Evolutionary conservation across 768 basidiomycete species (phyloP).

Genomic region (Rhodotorula babjevae): DNA sequence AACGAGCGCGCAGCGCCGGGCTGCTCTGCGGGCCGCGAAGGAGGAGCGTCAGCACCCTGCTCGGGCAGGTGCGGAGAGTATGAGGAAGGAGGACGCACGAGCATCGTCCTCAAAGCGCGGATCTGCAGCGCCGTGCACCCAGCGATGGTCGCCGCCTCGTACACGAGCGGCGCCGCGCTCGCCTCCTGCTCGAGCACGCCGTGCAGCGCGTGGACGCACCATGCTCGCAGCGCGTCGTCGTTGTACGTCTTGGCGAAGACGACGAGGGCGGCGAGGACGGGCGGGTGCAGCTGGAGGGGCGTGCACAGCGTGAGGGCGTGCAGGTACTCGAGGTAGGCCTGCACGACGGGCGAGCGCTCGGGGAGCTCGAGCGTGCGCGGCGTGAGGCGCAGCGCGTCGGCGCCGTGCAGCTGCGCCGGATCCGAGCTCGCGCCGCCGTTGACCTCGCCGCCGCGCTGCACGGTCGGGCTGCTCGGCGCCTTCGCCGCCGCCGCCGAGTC

Average conservation of each 20-base stretch:
- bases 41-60: background rate
- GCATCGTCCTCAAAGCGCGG: constrained; percentile 55
- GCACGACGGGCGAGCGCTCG: constrained; percentile 79
- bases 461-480: background rate
- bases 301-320: constrained; percentile 82
- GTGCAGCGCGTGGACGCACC: constrained; percentile 92
- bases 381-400: constrained; percentile 20
- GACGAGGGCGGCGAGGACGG: constrained; percentile 79
- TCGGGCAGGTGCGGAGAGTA: constrained; percentile 17
- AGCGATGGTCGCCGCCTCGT: constrained; percentile 89
- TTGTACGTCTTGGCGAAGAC: constrained; percentile 78
- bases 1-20: constrained; percentile 62
- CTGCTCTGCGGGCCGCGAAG: constrained; percentile 47
- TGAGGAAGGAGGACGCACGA: constrained; percentile 34
- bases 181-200: constrained; percentile 55
- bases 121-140: constrained; percentile 82
- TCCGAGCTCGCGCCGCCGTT: constrained; percentile 22
- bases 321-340: constrained; percentile 89
- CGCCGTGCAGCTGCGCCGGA: too few relatives aligned
- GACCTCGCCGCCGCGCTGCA: background rate
- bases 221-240: constrained; percentile 64
- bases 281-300: constrained; percentile 82
- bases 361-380: constrained; percentile 68
- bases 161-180: constrained; percentile 66
- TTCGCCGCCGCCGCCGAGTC: constrained; percentile 4